Base-by-base conservation (phyloP, 1,284 basidiomycete species). In the Cryptococcus hybrid region DNA sequence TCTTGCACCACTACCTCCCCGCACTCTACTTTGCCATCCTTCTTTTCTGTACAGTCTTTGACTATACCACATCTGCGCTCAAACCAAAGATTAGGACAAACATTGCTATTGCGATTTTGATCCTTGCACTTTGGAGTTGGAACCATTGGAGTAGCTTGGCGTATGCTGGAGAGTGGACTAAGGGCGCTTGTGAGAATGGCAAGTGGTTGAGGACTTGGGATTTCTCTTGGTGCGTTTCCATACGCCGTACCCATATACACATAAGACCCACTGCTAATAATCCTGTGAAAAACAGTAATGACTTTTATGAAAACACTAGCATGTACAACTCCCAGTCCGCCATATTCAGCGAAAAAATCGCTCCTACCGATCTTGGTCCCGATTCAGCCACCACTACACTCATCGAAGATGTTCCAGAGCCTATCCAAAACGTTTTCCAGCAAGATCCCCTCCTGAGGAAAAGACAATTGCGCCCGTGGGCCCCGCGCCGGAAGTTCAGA, bases 1-100 rank as follows among this genome's bases (percentile, higher is more conserved):
- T 97, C 83, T 82, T 99, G 43, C 95, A 99, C 76, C 95, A 99
- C 78, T 99, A 99, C 76, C 86, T 99, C 7, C 95, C 95, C 5
- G 92, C 95, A 0, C 82, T 99, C 12, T 99, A 96, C 78, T 98
- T 94, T 72, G 87, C 91, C 18, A 86, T 98, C 64, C 83, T 99
- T 7, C 80, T 93, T 34, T 82, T 84, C 36, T 88, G 88, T 54
- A 83, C 82, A 1, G 82, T 90, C 1, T 97, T 98, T 68, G 96
- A 99, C 75, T 83, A 92, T 45, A 76, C 85, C 40, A 97, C 93
- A 0, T 88, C 88, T 36, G 83, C 84, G 0, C 79, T 98, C 7
- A 83, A 88, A 13, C 90, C 92, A 0, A 82, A 85, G 30, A 78
- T 89, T 24, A 83, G 94, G 8, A 77, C 96, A 36, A 88, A 93